These are phyloP conservation scores for Tuber indicum DNA, from an alignment of 495 filamentous ascomycete genomes.

Conservation along the genomic window DNA sequence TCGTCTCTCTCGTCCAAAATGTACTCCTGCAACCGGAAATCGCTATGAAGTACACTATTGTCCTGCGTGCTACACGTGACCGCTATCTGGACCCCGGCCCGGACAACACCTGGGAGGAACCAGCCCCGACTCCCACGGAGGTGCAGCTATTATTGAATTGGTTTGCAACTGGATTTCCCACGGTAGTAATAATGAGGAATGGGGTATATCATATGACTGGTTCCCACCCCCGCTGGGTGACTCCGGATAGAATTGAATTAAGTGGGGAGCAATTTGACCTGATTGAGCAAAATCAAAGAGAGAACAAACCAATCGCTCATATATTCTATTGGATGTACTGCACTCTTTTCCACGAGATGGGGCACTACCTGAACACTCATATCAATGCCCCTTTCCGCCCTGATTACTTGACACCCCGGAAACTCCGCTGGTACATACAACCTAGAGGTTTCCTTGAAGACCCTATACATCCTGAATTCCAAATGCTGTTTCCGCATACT, in stretches of 20 bases:
- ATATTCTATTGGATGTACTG: slow-evolving; percentile 22
- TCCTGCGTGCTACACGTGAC: slow-evolving; percentile 20
- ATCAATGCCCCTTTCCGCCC: slow-evolving; percentile 8
- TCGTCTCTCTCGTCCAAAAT: slow-evolving; percentile 12
- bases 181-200: slow-evolving; percentile 6
- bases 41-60: slow-evolving; percentile 28
- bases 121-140: slow-evolving; percentile 23
- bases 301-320: slow-evolving; percentile 18
- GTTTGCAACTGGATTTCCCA: slow-evolving; percentile 24
- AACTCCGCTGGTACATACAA: slow-evolving; percentile 26
- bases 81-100: slow-evolving; percentile 21
- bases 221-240: slow-evolving; percentile 8
- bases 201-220: neutral
- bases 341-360: slow-evolving; percentile 26
- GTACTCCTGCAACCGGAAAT: slow-evolving; percentile 22
- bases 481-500: slow-evolving; percentile 9
- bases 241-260: slow-evolving; percentile 8
- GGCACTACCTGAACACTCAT: slow-evolving; percentile 31
- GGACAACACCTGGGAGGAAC: slow-evolving; percentile 19
- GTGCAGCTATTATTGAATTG: slow-evolving; percentile 18
- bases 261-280: slow-evolving; percentile 23
- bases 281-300: slow-evolving; percentile 22
- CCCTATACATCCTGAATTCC: slow-evolving; percentile 7
- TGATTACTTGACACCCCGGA: slow-evolving; percentile 20
- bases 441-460: slow-evolving; percentile 9